Evolutionary conservation across 1,284 basidiomycete species (phyloP).

Genomic region (Schizophyllum commune): DNA sequence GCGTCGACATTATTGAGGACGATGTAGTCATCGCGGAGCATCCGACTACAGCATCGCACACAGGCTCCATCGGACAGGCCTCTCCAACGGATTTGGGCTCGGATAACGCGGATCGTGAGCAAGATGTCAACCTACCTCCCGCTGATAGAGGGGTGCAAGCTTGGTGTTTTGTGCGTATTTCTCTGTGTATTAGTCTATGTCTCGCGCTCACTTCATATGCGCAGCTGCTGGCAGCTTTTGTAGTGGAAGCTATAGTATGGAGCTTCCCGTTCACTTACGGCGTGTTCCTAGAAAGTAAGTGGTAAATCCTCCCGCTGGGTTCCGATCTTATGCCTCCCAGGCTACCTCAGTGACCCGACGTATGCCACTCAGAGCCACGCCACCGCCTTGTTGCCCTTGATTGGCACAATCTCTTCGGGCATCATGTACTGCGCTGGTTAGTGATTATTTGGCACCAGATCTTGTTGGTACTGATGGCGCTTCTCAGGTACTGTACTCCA

Average conservation of each 20-base stretch:
- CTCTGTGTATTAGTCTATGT: no score
- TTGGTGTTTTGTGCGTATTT: no score
- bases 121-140: no score
- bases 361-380: constrained; percentile 19
- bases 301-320: background rate
- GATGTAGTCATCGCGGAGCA: no score
- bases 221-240: constrained; percentile 20
- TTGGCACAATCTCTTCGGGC: constrained; percentile 24
- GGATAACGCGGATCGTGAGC: no score
- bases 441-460: background rate
- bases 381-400: constrained; percentile 23
- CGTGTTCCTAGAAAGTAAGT: constrained; percentile 4
- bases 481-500: constrained; percentile 18
- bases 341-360: constrained; percentile 22
- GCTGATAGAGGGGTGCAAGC: no score
- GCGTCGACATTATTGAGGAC: no score
- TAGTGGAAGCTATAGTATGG: constrained; percentile 23
- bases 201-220: background rate
- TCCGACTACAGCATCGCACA: no score
- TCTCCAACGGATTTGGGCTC: no score
- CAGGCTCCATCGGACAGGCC: no score
- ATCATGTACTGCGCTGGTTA: constrained; percentile 28
- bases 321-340: constrained; percentile 8
- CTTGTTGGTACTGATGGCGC: background rate
- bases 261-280: constrained; percentile 14